Percentiles rank a stretch among this genome's conserved stretches.
Evolutionary conservation across 2,329 filamentous ascomycete genomes (phyloP).

Genomic region (Dendryphion nanum): DNA sequence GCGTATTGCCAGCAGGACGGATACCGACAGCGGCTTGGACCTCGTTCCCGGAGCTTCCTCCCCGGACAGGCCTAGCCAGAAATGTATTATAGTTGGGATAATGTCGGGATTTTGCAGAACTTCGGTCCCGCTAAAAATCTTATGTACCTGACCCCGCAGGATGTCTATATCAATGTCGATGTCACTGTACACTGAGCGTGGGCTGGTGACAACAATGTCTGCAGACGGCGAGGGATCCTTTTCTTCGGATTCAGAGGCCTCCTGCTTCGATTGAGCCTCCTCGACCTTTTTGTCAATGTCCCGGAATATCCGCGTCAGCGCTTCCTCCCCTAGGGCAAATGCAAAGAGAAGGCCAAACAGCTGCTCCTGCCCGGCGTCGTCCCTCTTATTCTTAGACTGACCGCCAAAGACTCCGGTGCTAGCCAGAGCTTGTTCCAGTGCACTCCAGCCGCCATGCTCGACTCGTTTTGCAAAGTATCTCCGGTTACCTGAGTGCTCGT

Average conservation of each 20-base stretch:
- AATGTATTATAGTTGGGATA: slow-evolving; percentile 39
- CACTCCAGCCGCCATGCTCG: slow-evolving; percentile 74
- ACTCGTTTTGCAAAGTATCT: slow-evolving; percentile 80
- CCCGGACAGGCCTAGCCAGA: slow-evolving; percentile 37
- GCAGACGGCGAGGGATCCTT: slow-evolving; percentile 9
- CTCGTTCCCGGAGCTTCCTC: slow-evolving; percentile 28
- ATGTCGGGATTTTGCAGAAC: slow-evolving; percentile 42
- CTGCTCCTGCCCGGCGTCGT: slow-evolving; percentile 57
- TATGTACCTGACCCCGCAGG: slow-evolving; percentile 28
- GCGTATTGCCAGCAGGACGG: slow-evolving; percentile 35
- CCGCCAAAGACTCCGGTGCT: slow-evolving; percentile 56
- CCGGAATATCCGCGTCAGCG: slow-evolving; percentile 66
- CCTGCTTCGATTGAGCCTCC: slow-evolving; percentile 11
- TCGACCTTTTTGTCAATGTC: slow-evolving; percentile 33
- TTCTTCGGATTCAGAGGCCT: slow-evolving; percentile 4
- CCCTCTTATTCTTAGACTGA: slow-evolving; percentile 29
- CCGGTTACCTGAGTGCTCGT: slow-evolving; percentile 79
- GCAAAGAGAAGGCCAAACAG: slow-evolving; percentile 80
- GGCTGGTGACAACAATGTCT: slow-evolving; percentile 26
- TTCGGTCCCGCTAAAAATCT: slow-evolving; percentile 41
- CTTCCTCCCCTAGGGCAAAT: slow-evolving; percentile 77
- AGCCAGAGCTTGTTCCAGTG: slow-evolving; percentile 69
- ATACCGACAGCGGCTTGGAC: slow-evolving; percentile 35
- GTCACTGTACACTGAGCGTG: slow-evolving; percentile 25
- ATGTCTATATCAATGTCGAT: slow-evolving; percentile 24